phyloP scores from a whole-genome alignment of 2,329 filamentous ascomycete species.

The Byssoonygena ceratinophila region DNA sequence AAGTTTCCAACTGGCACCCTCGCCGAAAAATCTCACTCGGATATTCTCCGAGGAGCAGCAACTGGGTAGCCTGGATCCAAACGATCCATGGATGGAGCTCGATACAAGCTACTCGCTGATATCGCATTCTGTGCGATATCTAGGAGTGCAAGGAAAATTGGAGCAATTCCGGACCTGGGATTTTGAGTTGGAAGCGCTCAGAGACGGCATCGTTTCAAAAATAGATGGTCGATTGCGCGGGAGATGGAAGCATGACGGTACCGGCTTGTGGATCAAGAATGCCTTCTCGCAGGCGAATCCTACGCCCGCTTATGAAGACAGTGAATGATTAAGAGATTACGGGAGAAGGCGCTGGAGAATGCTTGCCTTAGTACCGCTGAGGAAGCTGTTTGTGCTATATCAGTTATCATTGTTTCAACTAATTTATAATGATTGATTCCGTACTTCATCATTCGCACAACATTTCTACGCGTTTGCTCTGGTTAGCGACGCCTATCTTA shows the following conservation, averaged over 20 bases:
- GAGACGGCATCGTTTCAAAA: slow-evolving; percentile 21
- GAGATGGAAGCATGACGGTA: slow-evolving; percentile 26
- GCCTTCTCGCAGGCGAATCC: not conserved
- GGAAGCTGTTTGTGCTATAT: not conserved
- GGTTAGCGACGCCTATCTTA: not conserved
- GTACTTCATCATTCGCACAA: no score
- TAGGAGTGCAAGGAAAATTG: slow-evolving; percentile 19
- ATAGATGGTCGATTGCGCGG: slow-evolving; percentile 21
- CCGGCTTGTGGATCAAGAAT: slow-evolving; percentile 23
- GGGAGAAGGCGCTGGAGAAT: no score
- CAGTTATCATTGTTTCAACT: no score
- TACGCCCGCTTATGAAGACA: not conserved
- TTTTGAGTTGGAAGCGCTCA: slow-evolving; percentile 25
- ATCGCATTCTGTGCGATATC: slow-evolving; percentile 26
- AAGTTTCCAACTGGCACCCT: slow-evolving; percentile 45
- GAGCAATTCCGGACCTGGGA: slow-evolving; percentile 25
- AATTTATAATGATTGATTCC: no score
- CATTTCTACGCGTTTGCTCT: not conserved
- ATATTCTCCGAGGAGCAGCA: slow-evolving; percentile 32
- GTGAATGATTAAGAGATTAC: not conserved
- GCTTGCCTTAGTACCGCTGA: no score
- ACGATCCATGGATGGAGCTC: slow-evolving; percentile 46
- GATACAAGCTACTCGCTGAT: slow-evolving; percentile 43
- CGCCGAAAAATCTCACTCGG: slow-evolving; percentile 22
- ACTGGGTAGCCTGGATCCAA: slow-evolving; percentile 31